Base-by-base conservation (phyloP, 805 yeast genomes). In the Metschnikowia lachancei region DNA sequence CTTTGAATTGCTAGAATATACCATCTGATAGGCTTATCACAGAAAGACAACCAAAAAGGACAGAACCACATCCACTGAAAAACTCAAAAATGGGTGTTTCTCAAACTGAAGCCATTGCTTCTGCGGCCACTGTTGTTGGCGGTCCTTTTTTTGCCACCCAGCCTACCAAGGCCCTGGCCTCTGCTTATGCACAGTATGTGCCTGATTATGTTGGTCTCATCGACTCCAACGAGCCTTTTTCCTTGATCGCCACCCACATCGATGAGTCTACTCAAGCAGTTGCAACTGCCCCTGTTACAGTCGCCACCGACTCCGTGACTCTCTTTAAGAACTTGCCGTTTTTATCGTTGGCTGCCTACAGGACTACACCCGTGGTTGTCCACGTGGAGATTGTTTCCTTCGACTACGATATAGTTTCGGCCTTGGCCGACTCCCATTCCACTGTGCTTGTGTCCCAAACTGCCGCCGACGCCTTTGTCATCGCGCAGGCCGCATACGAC, bases 321-420 rank as follows among this genome's bases (percentile, higher is more conserved):
- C 61, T 88, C 14, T 69, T 87, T 50, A 70, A 74, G 34, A 76
- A 79, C 47, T 69, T 89, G 44, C 89, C 95, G 13, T 74, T 74
- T 43, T 70, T 89, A 39, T 67, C 75, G 1, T 55, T 58, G n/a
- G 30, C 58, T 12, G 50, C 55, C 20, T 69, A 81, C 55, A 62
- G 64, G 49, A 55, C 64, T 24, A 51, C 60, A 16, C 68, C 79
- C 1, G 73, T 78, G 22, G 83, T 85, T n/a, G 64, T 85, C 44
- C 86, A 83, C 58, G 81, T 82, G 31, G 78, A 80, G 49, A 62
- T 85, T 41, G 50, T 72, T n/a, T 63, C 73, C 44, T 74, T 75
- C 51, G 96, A 90, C 62, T 87, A 74, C 65, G 80, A 86, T 22
- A 69, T 78, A 13, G 77, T 88, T 22, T 72, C 92, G n/a, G 77